Evolutionary conservation across 169 alveolate species (phyloP), one percentile per base, ranked within the genome.

Genomic region (Cryptosporidium sp.): DNA sequence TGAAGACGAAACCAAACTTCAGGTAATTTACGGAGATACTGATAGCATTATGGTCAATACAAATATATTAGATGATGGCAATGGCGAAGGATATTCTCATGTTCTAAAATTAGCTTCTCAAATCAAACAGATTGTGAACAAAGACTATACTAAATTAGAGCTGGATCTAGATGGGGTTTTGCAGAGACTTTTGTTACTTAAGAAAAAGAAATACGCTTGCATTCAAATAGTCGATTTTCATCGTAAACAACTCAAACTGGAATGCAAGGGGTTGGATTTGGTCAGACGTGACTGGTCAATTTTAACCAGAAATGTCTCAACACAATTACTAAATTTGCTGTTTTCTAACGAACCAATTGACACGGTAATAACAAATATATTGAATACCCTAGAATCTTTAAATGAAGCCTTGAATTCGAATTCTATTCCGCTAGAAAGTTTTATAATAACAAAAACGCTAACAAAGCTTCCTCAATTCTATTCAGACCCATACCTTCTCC

Each of bases 1-100:
- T 14, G 99, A 96, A 84, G 93, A 93, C 7, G 96, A 93, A 53
- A 94, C 95, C 31, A 94, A 95, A 61, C 95, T 96, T 61, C 95
- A 95, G 23, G 99, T 99, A 21, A 96, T 99, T 18, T 99, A 99
- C 91, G 99, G 99, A n/a, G 99, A 99, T 91, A 99, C 99, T 23
- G 99, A 99, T 91, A 98, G 99, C n/a, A 96, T 99, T 70, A 98
- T 99, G 99, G 97, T 99, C 53, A 96, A 97, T 87, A 94, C 99
- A 10, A 96, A 96, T 39, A 96, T 96, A 39, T 72, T 93, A 14
- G 94, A 95, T 56, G 93, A 86, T 6, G 96, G 96, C 1, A 48
- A 87, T 26, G 85, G 75, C 8, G 87, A 91, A 29, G 93, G 93
- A 16, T 85, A 71, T 56, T 37, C 26, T 37, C 96, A 97, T 69